Evolutionary conservation across 371 early-diverging fungal genomes (phyloP), one percentile per base, ranked within the genome.

Genomic region (Mucor saturninus): DNA sequence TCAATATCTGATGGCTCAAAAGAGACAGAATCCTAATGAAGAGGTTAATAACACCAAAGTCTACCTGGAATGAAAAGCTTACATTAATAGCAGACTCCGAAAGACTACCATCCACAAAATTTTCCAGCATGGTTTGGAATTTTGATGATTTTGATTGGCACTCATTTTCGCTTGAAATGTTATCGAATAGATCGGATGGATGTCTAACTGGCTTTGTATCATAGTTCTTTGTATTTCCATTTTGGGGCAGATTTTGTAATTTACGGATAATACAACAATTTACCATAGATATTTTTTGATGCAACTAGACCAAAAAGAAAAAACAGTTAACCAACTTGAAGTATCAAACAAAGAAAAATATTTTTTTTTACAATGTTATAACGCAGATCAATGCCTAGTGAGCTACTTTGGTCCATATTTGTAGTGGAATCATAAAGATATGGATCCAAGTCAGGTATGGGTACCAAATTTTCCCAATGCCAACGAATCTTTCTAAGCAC

Each of bases 281-380:
- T 42, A 96, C 68, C 95, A 96, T 93, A 52, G 90, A 85, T n/a
- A 96, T 71, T 59, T 96, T 96, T 81, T 96, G 96, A 62, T 93
- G 88, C 4, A 93, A 54, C 77, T 81, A 56, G 1, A 11, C 37
- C 15, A 7, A 4, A n/a, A 21, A 21, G 0, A 13, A 39, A 15
- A 52, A 11, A 37, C 21, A 5, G 46, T 46, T 46, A 46, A 26
- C 21, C 1, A 21, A 21, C 21, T 21, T 21, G 21, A 21, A 21
- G 21, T 21, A 21, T 21, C 21, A 26, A 46, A 21, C 21, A 46
- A 14, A 48, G 8, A 45, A 6, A 26, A 30, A 42, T 43, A 43
- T 7, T 13, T 13, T 13, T 21, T 4, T 72, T 75, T 73, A 78
- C 81, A 30, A 95, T 71, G 54, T 83, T 86, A 59, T 83, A 91